phyloP scores from a whole-genome alignment of 2,329 filamentous ascomycete species.

The Thermoascus crustaceus region DNA sequence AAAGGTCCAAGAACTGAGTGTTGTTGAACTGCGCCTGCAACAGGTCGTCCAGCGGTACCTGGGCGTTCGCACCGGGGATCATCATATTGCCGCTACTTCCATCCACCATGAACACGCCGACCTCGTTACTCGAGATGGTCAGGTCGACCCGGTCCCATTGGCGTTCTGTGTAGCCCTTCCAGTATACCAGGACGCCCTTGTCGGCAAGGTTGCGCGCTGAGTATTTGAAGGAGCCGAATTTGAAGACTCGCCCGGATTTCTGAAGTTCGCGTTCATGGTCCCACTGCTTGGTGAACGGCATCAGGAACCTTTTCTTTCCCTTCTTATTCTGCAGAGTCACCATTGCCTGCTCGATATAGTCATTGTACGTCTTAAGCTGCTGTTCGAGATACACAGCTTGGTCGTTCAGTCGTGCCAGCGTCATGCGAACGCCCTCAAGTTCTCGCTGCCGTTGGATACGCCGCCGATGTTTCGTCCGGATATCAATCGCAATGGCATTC shows the following conservation, averaged over 20 bases:
- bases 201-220: conserved; percentile 79
- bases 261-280: conserved; percentile 96
- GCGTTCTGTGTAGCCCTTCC: conserved; percentile 71
- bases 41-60: conserved; percentile 84
- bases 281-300: conserved; percentile 98
- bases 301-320: conserved; percentile 84
- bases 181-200: conserved; percentile 89
- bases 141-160: conserved; percentile 91
- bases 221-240: conserved; percentile 98
- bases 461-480: conserved; percentile 90
- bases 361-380: conserved; percentile 94
- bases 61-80: conserved; percentile 84
- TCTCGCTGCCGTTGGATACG: conserved; percentile 87
- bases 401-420: conserved; percentile 40
- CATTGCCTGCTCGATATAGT: conserved; percentile 99
- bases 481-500: conserved; percentile 93
- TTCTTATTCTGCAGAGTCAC: conserved; percentile 94
- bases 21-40: conserved; percentile 96
- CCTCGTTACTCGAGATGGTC: conserved; percentile 87
- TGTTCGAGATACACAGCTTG: conserved; percentile 86
- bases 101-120: conserved; percentile 88
- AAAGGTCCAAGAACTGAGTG: conserved; percentile 90
- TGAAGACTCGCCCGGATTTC: conserved; percentile 83
- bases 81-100: conserved; percentile 88
- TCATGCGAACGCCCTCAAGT: conserved; percentile 55